Evolutionary conservation across 371 early-diverging fungal species (phyloP), one percentile per base, ranked within the genome.

Genomic region (Mortierella sp.): DNA sequence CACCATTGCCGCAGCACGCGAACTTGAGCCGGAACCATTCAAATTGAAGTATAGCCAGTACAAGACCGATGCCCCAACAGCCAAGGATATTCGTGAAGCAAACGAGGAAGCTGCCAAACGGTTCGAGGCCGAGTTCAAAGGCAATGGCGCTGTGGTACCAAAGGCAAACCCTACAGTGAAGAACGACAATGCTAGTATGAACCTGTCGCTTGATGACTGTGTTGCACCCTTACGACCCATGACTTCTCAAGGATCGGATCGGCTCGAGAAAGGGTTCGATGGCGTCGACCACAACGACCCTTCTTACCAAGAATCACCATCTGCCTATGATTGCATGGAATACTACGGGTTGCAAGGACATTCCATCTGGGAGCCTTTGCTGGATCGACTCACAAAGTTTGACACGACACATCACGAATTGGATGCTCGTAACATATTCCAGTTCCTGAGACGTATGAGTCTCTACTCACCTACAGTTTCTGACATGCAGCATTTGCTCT

Each of bases 351-450:
- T 74, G 2, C 68, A 67, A 19, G 48, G 44, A 3, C 74, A 67
- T 39, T n/a, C 60, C 7, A 27, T 74, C 37, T 74, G 74, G 74
- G 74, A 74, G 22, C 74, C 74, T 13, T 48, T 74, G 16, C 40
- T 74, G 41, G 74, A 74, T 29, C 63, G 74, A 14, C 29, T 74
- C 6, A 60, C 59, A 37, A 67, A 67, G 31, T 74, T 67, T 45
- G 74, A 74, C 28, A 59, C 67, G 2, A 67, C 67, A 0, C 67
- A 74, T 13, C 67, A 65, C 24, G 51, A 54, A 31, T 29, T 74
- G 21, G 60, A 63, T 19, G 60, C 67, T 0, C 63, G 63, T 17
- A 74, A 59, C 45, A 50, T 67, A 9, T 63, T 58, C 45, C 74
- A 67, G 48, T 74, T 74, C 54, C 47, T 74, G 17, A 55, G 63